Conservation (phyloP, 257 asterid genomes). For the Knoxia roxburghii region DNA sequence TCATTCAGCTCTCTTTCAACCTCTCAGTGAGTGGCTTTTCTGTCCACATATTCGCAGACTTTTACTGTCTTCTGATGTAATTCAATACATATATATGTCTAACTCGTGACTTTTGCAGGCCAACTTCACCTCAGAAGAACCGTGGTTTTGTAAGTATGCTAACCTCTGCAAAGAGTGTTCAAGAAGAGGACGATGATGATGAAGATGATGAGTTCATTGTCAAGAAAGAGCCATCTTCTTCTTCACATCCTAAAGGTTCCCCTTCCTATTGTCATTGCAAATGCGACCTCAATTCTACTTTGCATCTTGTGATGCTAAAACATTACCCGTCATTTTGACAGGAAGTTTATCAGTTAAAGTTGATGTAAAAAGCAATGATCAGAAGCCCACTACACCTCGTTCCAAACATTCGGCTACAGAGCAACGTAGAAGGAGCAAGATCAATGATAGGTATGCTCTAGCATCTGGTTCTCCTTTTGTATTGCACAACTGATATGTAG, state of each 20-base stretch:
- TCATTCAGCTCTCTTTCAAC: constrained; percentile 66
- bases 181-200: constrained; percentile 72
- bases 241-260: constrained; percentile 62
- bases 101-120: constrained; percentile 36
- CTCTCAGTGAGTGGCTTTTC: constrained; percentile 56
- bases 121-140: constrained; percentile 57
- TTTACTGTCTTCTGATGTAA: not conserved
- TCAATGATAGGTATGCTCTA: constrained; percentile 78
- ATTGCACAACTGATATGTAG: not conserved
- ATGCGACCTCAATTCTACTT: constrained; percentile 9
- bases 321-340: constrained; percentile 21
- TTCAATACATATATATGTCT: not conserved
- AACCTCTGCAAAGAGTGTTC: constrained; percentile 55
- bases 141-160: constrained; percentile 75
- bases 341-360: constrained; percentile 59
- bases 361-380: constrained; percentile 57
- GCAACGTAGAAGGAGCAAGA: constrained; percentile 98
- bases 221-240: constrained; percentile 63
- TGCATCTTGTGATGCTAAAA: constrained; percentile 6
- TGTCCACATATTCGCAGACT: not conserved
- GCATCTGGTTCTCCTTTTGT: not conserved
- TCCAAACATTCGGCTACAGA: constrained; percentile 99
- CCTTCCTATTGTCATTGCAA: constrained; percentile 1
- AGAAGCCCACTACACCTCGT: constrained; percentile 88
- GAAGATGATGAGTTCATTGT: constrained; percentile 61